Evolutionary conservation across 2,329 filamentous ascomycete species (phyloP).

Genomic region (Alternaria metachromatica): DNA sequence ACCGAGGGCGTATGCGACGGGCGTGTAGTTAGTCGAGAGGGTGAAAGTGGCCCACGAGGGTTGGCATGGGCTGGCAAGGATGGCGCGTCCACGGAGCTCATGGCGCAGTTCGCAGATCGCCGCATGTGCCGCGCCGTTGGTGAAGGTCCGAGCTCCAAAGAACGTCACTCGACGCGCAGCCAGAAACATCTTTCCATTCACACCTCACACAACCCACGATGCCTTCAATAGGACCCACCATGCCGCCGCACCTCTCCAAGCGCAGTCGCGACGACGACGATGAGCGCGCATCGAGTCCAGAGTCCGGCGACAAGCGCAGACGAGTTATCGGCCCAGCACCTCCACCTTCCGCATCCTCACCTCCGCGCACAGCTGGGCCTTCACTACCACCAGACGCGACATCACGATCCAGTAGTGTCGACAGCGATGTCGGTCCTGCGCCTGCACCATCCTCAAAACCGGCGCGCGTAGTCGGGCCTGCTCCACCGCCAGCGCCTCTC

Average conservation of each 20-base stretch:
- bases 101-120: conserved; percentile 20
- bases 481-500: conserved; percentile 59
- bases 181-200: not conserved
- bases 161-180: conserved; percentile 18
- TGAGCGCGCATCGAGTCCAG: conserved; percentile 48
- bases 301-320: conserved; percentile 57
- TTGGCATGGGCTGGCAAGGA: not conserved
- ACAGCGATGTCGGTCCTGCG: conserved; percentile 39
- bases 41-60: not conserved
- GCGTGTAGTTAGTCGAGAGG: not conserved
- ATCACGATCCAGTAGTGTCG: conserved; percentile 33
- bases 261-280: conserved; percentile 57
- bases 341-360: conserved; percentile 51
- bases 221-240: conserved; percentile 72
- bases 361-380: conserved; percentile 58
- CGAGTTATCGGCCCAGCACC: conserved; percentile 63
- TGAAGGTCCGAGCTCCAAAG: conserved; percentile 31
- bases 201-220: conserved; percentile 54
- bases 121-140: conserved; percentile 18
- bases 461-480: conserved; percentile 59
- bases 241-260: conserved; percentile 70
- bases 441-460: conserved; percentile 54
- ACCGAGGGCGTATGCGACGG: not conserved
- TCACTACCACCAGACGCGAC: conserved; percentile 56
- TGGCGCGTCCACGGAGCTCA: conserved; percentile 17